Conservation (phyloP, 768 basidiomycete species). For the Tephrocybe sp. region DNA sequence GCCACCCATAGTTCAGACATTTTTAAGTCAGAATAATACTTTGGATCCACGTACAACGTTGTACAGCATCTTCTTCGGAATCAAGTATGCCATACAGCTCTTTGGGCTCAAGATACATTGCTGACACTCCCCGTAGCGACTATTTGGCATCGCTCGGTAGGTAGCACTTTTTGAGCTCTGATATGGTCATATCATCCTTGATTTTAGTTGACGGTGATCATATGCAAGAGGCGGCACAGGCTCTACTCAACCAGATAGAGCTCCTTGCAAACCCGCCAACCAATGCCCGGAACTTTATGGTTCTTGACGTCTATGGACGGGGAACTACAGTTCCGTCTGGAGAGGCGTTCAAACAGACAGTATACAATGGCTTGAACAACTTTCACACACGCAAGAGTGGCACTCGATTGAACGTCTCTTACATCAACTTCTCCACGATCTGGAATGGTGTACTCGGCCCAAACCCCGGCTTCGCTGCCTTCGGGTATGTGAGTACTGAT, state of each 20-base stretch:
- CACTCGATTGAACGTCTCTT: conserved; percentile 38
- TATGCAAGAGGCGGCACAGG: conserved; percentile 43
- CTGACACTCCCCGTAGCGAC: conserved; percentile 35
- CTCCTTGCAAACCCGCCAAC: conserved; percentile 50
- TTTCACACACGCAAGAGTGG: conserved; percentile 29
- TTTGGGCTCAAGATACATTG: too few relatives aligned
- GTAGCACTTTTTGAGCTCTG: conserved; percentile 1
- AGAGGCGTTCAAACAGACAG: conserved; percentile 45
- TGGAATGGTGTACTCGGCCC: conserved; percentile 48
- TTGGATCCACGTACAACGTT: conserved; percentile 48
- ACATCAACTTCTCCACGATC: conserved; percentile 46
- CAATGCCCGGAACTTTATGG: conserved; percentile 47
- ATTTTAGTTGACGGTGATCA: conserved; percentile 39
- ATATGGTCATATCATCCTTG: background rate
- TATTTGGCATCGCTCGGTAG: conserved; percentile 42
- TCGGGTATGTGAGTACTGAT: conserved; percentile 45
- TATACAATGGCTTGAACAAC: conserved; percentile 40
- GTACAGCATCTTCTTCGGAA: conserved; percentile 55
- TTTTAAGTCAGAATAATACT: conserved; percentile 42
- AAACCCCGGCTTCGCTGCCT: conserved; percentile 44
- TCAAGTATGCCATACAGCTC: conserved; percentile 37
- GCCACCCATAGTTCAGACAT: conserved; percentile 34
- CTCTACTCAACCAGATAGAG: conserved; percentile 42
- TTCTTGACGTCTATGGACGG: conserved; percentile 51
- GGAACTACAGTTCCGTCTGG: conserved; percentile 40